Percentiles rank a stretch among this genome's conserved stretches.
phyloP scores from a whole-genome alignment of 805 yeast species.

The Candida vartiovaarae region DNA sequence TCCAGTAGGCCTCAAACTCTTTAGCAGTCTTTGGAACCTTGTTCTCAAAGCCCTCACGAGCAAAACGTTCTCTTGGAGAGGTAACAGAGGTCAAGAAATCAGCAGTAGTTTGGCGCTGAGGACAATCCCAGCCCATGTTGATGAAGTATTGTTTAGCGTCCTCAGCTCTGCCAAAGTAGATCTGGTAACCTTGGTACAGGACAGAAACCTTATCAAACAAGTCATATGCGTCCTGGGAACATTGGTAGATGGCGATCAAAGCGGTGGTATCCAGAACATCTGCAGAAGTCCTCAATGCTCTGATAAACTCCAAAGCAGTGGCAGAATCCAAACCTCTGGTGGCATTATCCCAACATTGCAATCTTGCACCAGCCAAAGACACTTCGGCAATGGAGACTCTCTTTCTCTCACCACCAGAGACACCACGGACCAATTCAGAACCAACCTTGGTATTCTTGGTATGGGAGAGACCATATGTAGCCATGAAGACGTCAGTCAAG shows the following conservation, averaged over 20 bases:
- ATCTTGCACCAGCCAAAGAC: conserved; percentile 37
- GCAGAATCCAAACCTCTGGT: conserved; percentile 62
- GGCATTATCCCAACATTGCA: conserved; percentile 54
- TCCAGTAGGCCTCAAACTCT: conserved; percentile 49
- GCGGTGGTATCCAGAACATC: conserved; percentile 43
- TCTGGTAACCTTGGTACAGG: conserved; percentile 50
- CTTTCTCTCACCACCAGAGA: conserved; percentile 71
- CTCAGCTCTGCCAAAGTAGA: conserved; percentile 41
- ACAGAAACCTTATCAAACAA: conserved; percentile 47
- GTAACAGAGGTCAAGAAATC: conserved; percentile 53
- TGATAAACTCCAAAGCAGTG: conserved; percentile 49
- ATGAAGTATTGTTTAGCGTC: conserved; percentile 42
- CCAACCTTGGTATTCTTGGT: conserved; percentile 62
- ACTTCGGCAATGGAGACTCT: conserved; percentile 73
- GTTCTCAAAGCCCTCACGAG: conserved; percentile 35
- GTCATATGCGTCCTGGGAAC: conserved; percentile 49
- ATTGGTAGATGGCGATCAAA: conserved; percentile 54
- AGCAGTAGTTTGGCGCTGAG: conserved; percentile 52
- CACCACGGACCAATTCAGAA: conserved; percentile 59
- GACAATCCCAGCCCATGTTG: conserved; percentile 50
- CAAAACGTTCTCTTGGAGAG: conserved; percentile 44
- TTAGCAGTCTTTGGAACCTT: conserved; percentile 45
- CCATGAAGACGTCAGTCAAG: conserved; percentile 45
- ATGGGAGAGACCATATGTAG: conserved; percentile 44
- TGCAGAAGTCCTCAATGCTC: conserved; percentile 47